These are phyloP conservation scores for Ustilago xerochloae DNA, from an alignment of 1,284 basidiomycete genomes.

Conservation along the genomic window DNA sequence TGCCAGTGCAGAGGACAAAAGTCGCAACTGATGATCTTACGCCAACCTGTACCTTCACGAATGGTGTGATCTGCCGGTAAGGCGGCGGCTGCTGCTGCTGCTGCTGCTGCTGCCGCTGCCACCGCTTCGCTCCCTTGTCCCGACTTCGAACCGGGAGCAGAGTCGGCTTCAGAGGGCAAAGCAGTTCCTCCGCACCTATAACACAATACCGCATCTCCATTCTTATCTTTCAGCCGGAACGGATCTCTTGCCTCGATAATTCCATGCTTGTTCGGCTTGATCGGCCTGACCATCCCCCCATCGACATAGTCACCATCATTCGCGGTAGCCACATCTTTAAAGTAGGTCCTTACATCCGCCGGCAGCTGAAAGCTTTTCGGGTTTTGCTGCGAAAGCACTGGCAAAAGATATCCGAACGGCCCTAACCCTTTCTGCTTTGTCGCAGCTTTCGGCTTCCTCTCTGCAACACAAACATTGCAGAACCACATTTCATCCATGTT, in stretches of 20 bases:
- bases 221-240: constrained; percentile 85
- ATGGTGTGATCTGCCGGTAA: constrained; percentile 26
- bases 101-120: too few relatives aligned
- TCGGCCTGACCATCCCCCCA: constrained; percentile 73
- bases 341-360: constrained; percentile 85
- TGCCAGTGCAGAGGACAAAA: constrained; percentile 97
- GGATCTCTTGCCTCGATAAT: constrained; percentile 91
- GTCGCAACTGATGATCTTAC: constrained; percentile 88
- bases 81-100: too few relatives aligned
- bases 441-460: constrained; percentile 41
- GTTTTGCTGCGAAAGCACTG: constrained; percentile 75
- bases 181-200: constrained; percentile 88
- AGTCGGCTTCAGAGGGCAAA: constrained; percentile 68
- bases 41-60: constrained; percentile 58
- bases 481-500: constrained; percentile 84
- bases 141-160: not conserved
- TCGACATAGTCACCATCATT: constrained; percentile 71
- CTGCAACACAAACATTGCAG: constrained; percentile 78
- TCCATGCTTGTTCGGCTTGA: constrained; percentile 77
- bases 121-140: not conserved
- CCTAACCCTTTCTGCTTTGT: constrained; percentile 54
- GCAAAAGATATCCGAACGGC: constrained; percentile 74
- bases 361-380: constrained; percentile 89
- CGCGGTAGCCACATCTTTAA: constrained; percentile 75
- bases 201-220: constrained; percentile 83